Evolutionary conservation across 805 yeast species (phyloP).

Genomic region (Sugiyamaella valdiviana): DNA sequence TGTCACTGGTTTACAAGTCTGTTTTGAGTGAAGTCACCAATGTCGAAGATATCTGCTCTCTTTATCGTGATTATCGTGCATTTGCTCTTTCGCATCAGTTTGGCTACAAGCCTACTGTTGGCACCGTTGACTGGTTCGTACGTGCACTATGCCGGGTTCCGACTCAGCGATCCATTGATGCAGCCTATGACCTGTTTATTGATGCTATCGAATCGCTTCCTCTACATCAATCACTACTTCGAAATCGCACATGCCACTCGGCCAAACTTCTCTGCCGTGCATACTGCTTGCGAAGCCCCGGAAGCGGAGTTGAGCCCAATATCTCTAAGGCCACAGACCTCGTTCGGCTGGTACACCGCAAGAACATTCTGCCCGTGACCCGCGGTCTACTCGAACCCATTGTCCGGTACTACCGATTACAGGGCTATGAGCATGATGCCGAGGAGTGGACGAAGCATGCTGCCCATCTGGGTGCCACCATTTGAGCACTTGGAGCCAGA

Average conservation of each 20-base stretch:
- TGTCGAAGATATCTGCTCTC: conserved; percentile 8
- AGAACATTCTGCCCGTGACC: conserved; percentile 11
- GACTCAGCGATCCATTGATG: conserved; percentile 11
- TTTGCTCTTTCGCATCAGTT: conserved; percentile 5
- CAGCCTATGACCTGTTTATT: conserved; percentile 19
- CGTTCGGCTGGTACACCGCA: conserved; percentile 12
- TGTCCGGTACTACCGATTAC: conserved; percentile 5
- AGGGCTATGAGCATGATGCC: conserved; percentile 5
- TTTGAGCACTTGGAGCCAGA: neutral
- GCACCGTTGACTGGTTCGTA: conserved; percentile 25
- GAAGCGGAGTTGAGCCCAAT: conserved; percentile 3
- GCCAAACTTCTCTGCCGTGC: conserved; percentile 11
- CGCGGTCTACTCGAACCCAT: conserved; percentile 12
- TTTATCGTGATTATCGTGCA: conserved; percentile 16
- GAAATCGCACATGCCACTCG: conserved; percentile 11
- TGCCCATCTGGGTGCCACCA: conserved; percentile 1
- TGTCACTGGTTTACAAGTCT: conserved; percentile 24
- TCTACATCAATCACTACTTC: neutral
- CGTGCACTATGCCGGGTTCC: conserved; percentile 12
- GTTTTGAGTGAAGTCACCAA: conserved; percentile 21
- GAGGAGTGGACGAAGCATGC: conserved; percentile 9
- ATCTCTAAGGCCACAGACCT: conserved; percentile 18
- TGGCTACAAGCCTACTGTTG: neutral
- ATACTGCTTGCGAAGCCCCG: conserved; percentile 12
- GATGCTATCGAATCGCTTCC: conserved; percentile 14